Percentiles rank a stretch among this genome's conserved stretches.
phyloP scores from a whole-genome alignment of 352 stramenopile species.

The Elongisporangium prolatum region DNA sequence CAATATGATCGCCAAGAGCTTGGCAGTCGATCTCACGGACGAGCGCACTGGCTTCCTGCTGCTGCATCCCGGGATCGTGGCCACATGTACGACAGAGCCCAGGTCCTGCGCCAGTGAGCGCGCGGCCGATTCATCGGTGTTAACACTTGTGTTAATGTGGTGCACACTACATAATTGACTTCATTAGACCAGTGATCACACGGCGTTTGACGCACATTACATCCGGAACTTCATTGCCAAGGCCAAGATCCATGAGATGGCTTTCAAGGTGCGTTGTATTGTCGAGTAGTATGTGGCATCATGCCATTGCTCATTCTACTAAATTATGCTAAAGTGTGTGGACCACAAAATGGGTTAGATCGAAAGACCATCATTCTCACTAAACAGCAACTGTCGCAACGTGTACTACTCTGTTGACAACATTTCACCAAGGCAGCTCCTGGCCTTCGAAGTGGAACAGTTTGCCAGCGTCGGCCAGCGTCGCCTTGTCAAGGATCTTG shows the following conservation, averaged over 20 bases:
- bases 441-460: constrained; percentile 29
- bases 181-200: constrained; percentile 17
- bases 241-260: constrained; percentile 3
- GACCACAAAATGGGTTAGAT: too few species aligned
- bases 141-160: not conserved
- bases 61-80: constrained; percentile 28
- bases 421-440: constrained; percentile 31
- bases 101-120: constrained; percentile 29
- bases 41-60: constrained; percentile 19
- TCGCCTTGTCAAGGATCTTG: constrained; percentile 19
- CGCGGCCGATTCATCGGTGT: constrained; percentile 14
- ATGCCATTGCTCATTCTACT: too few species aligned
- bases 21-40: constrained; percentile 21
- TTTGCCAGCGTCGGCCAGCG: constrained; percentile 25
- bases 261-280: constrained; percentile 8
- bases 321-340: too few species aligned
- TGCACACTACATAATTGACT: not conserved
- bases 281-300: too few species aligned
- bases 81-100: constrained; percentile 21
- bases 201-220: constrained; percentile 29
- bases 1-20: constrained; percentile 36
- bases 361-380: too few species aligned
- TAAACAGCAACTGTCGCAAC: too few species aligned
- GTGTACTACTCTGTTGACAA: too few species aligned
- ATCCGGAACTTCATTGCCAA: constrained; percentile 25